Evolutionary conservation across 371 early-diverging fungal species (phyloP).

Genomic region (Apophysomyces elegans): DNA sequence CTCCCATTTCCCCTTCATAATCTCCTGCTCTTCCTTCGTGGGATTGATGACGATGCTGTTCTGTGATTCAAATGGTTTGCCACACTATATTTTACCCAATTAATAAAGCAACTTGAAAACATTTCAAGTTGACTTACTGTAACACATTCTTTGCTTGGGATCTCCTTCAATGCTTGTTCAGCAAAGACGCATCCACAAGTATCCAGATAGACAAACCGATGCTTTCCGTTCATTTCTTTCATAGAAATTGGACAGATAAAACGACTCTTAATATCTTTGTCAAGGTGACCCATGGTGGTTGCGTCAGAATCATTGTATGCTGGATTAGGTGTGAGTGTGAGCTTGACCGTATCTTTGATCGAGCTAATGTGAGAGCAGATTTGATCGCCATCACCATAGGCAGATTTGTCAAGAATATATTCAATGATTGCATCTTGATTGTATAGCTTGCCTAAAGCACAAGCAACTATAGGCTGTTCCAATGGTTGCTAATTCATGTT

Average conservation of each 20-base stretch:
- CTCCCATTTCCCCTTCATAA: constrained; percentile 59
- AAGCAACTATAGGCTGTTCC: constrained; percentile 78
- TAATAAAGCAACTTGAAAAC: too few species aligned
- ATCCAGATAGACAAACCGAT: constrained; percentile 76
- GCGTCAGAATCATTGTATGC: constrained; percentile 46
- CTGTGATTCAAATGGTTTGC: constrained; percentile 43
- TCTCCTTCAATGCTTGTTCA: constrained; percentile 81
- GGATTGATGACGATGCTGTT: constrained; percentile 86
- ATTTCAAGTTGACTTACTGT: constrained; percentile 37
- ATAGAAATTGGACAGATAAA: constrained; percentile 91
- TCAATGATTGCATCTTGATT: constrained; percentile 90
- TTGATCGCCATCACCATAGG: constrained; percentile 83
- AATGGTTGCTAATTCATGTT: constrained; percentile 59
- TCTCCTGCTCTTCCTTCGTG: constrained; percentile 60
- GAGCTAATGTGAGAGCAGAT: constrained; percentile 82
- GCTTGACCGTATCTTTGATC: constrained; percentile 75
- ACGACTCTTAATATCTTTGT: constrained; percentile 58
- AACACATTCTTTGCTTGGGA: constrained; percentile 65
- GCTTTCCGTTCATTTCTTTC: constrained; percentile 94
- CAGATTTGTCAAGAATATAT: constrained; percentile 75
- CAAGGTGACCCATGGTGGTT: constrained; percentile 51
- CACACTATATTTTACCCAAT: not conserved
- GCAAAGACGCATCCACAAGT: constrained; percentile 92
- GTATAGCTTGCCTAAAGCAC: constrained; percentile 88
- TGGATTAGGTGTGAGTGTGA: constrained; percentile 79